Conservation (phyloP, 2,329 filamentous ascomycete genomes). For the Beauveria sp. region DNA sequence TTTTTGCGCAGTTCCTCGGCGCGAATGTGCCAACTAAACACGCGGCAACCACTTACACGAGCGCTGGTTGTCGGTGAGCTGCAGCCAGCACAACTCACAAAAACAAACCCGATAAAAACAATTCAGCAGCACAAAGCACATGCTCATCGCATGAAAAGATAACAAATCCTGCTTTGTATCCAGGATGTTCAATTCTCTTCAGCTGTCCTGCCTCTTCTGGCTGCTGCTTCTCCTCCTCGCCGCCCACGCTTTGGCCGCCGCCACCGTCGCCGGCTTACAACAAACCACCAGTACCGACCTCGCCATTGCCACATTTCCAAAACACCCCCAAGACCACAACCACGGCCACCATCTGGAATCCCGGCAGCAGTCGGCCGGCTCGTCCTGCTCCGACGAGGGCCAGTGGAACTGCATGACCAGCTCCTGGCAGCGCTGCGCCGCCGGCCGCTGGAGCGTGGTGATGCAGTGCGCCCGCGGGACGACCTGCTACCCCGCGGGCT, state of each 20-base stretch:
- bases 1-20: not conserved
- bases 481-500: conserved; percentile 35
- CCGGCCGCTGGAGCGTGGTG: conserved; percentile 38
- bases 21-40: not conserved
- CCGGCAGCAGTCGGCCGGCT: conserved; percentile 23
- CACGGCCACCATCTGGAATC: not conserved
- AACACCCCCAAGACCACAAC: not conserved
- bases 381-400: conserved; percentile 38
- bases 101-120: not conserved
- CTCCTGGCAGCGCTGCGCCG: conserved; percentile 43
- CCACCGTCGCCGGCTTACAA: not conserved
- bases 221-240: not conserved
- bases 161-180: not conserved
- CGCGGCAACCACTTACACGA: not conserved
- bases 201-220: not conserved
- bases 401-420: conserved; percentile 46
- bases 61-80: not conserved
- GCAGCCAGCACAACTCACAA: not conserved
- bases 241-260: not conserved
- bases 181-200: not conserved
- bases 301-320: not conserved
- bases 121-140: not conserved
- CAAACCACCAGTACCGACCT: not conserved
- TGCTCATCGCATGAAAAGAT: not conserved
- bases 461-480: conserved; percentile 38